Evolutionary conservation across 23 red algal genomes (phyloP).

Genomic region (Pyropia haitanensis): DNA sequence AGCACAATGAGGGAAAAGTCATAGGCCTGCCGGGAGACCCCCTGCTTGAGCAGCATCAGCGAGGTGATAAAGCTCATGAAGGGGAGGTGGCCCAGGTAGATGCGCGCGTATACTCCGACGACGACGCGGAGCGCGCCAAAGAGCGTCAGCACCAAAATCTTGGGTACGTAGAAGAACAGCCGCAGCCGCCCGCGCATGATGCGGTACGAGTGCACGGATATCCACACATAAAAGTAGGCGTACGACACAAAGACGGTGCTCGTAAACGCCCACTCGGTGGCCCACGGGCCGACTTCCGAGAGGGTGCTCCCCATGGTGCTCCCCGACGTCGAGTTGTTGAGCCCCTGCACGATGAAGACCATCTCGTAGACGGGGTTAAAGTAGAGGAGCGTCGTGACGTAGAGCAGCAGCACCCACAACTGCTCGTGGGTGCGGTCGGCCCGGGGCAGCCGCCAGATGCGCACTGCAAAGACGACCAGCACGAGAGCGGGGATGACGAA

Average conservation of each 20-base stretch:
- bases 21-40: conserved; percentile 21
- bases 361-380: conserved; percentile 42
- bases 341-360: conserved; percentile 9
- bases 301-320: background rate
- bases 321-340: background rate
- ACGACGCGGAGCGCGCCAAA: conserved; percentile 26
- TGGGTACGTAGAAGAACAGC: conserved; percentile 50
- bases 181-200: background rate
- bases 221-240: conserved; percentile 34
- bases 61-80: conserved; percentile 25
- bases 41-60: conserved; percentile 20
- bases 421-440: conserved; percentile 13
- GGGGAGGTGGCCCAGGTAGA: conserved; percentile 29
- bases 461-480: background rate
- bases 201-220: conserved; percentile 25
- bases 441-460: background rate
- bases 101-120: conserved; percentile 18
- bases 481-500: background rate
- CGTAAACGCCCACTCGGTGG: conserved; percentile 18
- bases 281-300: conserved; percentile 12
- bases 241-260: conserved; percentile 32
- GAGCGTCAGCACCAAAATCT: conserved; percentile 16
- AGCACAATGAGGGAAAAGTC: conserved; percentile 10
- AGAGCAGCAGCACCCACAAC: conserved; percentile 51
- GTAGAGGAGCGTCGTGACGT: conserved; percentile 24